Percentiles rank a stretch among this genome's conserved stretches.
Conservation (phyloP, 768 basidiomycete species). For the Tubosaeta brunneosetosa region DNA sequence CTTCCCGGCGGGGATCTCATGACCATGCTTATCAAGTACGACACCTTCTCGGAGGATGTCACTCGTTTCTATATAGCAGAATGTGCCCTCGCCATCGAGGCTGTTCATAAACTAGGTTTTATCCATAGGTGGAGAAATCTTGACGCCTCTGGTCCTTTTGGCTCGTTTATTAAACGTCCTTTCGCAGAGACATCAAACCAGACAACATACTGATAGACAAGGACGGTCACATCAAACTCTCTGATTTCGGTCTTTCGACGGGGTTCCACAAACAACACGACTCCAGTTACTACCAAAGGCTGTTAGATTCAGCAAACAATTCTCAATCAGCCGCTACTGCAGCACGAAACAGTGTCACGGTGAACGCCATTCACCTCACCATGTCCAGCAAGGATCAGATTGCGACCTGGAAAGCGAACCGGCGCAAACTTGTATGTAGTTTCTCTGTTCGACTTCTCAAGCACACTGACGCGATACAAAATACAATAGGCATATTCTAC, state of each 20-base stretch:
- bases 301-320: slow-evolving; percentile 64
- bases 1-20: slow-evolving; percentile 97
- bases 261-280: slow-evolving; percentile 99
- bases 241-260: slow-evolving; percentile 98
- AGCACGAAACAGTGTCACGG: slow-evolving; percentile 91
- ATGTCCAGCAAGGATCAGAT: slow-evolving; percentile 93
- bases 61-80: slow-evolving; percentile 99
- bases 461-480: not conserved
- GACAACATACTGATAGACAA: slow-evolving; percentile 93
- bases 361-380: slow-evolving; percentile 94
- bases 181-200: slow-evolving; percentile 90
- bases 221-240: slow-evolving; percentile 94
- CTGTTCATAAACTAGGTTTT: slow-evolving; percentile 94
- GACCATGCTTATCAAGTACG: slow-evolving; percentile 99
- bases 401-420: slow-evolving; percentile 98
- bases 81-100: slow-evolving; percentile 95
- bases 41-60: slow-evolving; percentile 97
- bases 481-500: slow-evolving; percentile 84
- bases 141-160: not conserved
- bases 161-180: not conserved
- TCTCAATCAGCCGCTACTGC: slow-evolving; percentile 39
- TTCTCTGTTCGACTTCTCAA: not conserved
- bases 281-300: slow-evolving; percentile 87
- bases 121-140: slow-evolving; percentile 77
- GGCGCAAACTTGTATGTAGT: slow-evolving; percentile 81